Base-by-base conservation (phyloP, 2,329 filamentous ascomycete species). In the Claviceps quebecensis region DNA sequence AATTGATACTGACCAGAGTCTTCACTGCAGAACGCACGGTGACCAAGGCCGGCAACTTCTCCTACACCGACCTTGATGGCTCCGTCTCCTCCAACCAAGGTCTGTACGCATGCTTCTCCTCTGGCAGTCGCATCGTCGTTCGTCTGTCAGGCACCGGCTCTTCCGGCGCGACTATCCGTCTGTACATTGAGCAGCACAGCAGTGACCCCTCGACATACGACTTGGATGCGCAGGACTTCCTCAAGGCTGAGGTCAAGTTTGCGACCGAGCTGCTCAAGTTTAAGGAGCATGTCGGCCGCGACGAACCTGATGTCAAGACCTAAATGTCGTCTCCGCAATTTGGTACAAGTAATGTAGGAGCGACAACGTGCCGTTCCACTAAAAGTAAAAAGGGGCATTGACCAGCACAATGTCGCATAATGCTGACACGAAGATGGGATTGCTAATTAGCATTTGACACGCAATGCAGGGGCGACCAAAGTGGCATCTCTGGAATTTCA, bases 181-280 rank as follows among this genome's bases (percentile, higher is more conserved):
- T 98, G 59, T 98, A 98, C 71, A 84, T 98, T 59, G 93, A 98
- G 80, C 91, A 93, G 76, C 87, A 97, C 74, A 90, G 87, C 69
- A 79, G 73, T 57, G 88, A 97, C 63, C 74, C 82, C 55, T 82
- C 78, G 55, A 89, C 82, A 54, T 94, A 93, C 64, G 79, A 75
- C 53, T 68, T 85, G 63, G 87, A 94, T 67, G 89, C 90, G 14
- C 93, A 98, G 71, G 89, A 91, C 53, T 98, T 95, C 75, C 77
- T 98, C 61, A 85, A 87, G 75, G 86, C 87, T 53, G 88, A 94
- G 65, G 87, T 98, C 63, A 78, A 84, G 65, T 80, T 95, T 60
- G 87, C 91, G 22, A 86, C 88, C 2, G 80, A 84, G 51, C 74
- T 98, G 54, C 76, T 98, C 65, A 89, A 91, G 76, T 84, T 98